Base-by-base conservation (phyloP, 2,329 filamentous ascomycete genomes). In the Aspergillus niger region DNA sequence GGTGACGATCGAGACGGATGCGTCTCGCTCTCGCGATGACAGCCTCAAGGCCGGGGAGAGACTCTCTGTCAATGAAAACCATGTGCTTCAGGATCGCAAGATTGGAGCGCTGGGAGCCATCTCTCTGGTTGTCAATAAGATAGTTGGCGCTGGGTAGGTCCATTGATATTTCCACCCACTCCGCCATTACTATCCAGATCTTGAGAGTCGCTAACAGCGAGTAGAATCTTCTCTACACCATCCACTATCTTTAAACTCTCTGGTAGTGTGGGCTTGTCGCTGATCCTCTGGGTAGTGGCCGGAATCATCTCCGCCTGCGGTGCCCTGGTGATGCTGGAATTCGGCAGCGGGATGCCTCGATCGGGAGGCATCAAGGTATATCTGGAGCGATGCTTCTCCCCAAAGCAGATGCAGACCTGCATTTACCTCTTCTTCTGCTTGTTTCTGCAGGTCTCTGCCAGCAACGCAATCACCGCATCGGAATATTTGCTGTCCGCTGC, bases 261-360 rank as follows among this genome's bases (percentile, higher is more conserved):
- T 1, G 83, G 84, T 0, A 85, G 80, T 7, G 83, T 86, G 3
- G 84, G 84, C 2, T 79, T 84, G 48, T 77, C 80, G 7, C 71
- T 86, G 13, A 74, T 83, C 49, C 71, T 86, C 20, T 86, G 85
- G 85, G 77, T 84, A 1, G 71, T 85, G 8, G 84, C 82, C 32
- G 76, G 74, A 26, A 62, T 80, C 10, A 78, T 82, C 39, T 79
- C 79, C 0, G 77, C 78, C 56, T 79, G 79, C 49, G 80, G 81
- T 20, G 74, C 82, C 10, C 74, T 77, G 11, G 79, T 82, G 5
- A 81, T 80, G 63, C 70, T 82, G 5, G 79, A 83, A 56, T 74
- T 82, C 7, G 80, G 80, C 38, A 78, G 74, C 3, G 78, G 77
- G 17, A 74, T 82, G 10, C 80, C 81, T 6, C 70, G 74, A 24